phyloP scores from a whole-genome alignment of 257 asterid species.

The Marsdenia floribunda region DNA sequence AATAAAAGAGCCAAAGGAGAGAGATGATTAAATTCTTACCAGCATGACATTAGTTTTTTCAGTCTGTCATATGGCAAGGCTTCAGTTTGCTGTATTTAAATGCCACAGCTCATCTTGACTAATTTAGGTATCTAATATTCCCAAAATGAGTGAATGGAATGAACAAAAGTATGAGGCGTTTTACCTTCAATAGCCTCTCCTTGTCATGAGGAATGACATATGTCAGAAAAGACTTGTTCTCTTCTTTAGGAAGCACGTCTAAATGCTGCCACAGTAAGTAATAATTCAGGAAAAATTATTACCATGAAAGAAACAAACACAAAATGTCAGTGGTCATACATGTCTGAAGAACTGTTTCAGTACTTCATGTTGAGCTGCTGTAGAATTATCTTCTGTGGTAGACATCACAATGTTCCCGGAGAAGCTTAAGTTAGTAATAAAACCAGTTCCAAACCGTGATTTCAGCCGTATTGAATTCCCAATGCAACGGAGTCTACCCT shows the following conservation, averaged over 20 bases:
- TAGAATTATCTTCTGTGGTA: conserved; percentile 28
- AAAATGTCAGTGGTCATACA: conserved; percentile 37
- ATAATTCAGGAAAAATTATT: conserved; percentile 12
- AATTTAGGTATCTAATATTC: background rate
- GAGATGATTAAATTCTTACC: no score
- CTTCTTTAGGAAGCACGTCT: conserved; percentile 74
- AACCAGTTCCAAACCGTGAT: conserved; percentile 83
- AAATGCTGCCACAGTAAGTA: conserved; percentile 40
- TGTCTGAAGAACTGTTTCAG: conserved; percentile 68
- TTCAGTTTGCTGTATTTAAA: background rate
- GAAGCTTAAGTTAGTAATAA: conserved; percentile 69
- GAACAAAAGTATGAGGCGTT: background rate
- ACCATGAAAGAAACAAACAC: conserved; percentile 10
- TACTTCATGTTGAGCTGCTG: conserved; percentile 40
- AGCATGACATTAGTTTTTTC: background rate
- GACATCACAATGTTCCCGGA: conserved; percentile 41
- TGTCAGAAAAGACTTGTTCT: conserved; percentile 71
- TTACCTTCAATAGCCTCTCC: conserved; percentile 75
- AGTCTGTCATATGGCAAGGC: background rate
- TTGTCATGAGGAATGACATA: conserved; percentile 78
- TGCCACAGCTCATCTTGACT: background rate
- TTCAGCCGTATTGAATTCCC: conserved; percentile 89
- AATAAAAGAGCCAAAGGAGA: background rate
- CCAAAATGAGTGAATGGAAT: background rate
- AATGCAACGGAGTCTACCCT: conserved; percentile 91